Evolutionary conservation across 2,329 filamentous ascomycete genomes (phyloP).

Genomic region (Cercospora zeina): DNA sequence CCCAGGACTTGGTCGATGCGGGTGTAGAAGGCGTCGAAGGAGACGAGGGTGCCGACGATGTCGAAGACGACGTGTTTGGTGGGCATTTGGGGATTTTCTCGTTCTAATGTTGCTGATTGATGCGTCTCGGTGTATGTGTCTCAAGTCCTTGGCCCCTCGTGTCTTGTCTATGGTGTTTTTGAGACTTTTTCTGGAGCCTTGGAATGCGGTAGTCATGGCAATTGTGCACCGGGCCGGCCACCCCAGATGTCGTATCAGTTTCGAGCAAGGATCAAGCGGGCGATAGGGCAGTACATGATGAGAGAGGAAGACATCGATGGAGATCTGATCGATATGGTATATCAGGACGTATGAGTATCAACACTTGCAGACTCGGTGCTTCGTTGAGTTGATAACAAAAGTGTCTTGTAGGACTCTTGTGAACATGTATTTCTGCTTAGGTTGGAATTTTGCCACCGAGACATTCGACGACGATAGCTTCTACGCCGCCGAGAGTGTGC

Average conservation of each 20-base stretch:
- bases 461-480: not conserved
- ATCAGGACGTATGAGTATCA: not conserved
- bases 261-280: not conserved
- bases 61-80: slow-evolving; percentile 41
- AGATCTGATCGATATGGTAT: not conserved
- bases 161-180: not conserved
- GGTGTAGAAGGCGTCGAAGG: slow-evolving; percentile 49
- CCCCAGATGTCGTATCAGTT: not conserved
- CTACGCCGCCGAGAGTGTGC: not conserved
- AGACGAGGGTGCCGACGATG: slow-evolving; percentile 56
- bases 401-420: too few species aligned
- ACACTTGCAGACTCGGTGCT: not conserved
- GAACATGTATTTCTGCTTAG: not conserved
- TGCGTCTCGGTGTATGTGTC: not conserved
- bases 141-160: not conserved
- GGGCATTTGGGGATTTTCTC: too few species aligned
- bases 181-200: not conserved
- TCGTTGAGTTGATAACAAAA: not conserved
- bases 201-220: not conserved
- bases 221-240: not conserved
- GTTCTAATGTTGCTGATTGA: not conserved
- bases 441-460: not conserved
- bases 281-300: not conserved
- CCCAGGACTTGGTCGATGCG: slow-evolving; percentile 49
- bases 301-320: not conserved